Percentiles rank a stretch among this genome's conserved stretches.
Conservation (phyloP, 805 yeast species). For the Starmerella vitae region DNA sequence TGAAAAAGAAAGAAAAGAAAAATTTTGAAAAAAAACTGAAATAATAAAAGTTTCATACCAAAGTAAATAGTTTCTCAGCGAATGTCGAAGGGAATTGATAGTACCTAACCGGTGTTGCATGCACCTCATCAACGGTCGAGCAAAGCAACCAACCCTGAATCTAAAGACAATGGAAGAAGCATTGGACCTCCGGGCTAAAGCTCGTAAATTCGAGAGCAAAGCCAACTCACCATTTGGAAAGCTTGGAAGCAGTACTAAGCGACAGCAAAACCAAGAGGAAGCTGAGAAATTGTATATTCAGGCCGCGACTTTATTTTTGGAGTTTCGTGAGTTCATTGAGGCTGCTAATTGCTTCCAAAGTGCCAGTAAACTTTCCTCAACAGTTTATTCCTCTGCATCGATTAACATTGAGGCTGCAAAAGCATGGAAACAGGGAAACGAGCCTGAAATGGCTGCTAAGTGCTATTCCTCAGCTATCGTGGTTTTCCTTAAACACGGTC, state of each 20-base stretch:
- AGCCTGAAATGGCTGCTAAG: conserved; percentile 7
- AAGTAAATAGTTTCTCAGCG: too few species aligned
- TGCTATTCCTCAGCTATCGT: conserved; percentile 11
- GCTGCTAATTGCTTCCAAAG: conserved; percentile 13
- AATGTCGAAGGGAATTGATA: too few species aligned
- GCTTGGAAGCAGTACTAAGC: conserved; percentile 2
- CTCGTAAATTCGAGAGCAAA: conserved; percentile 5
- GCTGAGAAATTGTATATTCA: conserved; percentile 11
- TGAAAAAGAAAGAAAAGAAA: background rate
- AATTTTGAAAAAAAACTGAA: too few species aligned
- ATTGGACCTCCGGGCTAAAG: conserved; percentile 14
- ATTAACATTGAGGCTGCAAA: conserved; percentile 13
- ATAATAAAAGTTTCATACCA: too few species aligned
- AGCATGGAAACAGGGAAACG: conserved; percentile 11
- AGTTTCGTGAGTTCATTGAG: conserved; percentile 8
- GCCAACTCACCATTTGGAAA: conserved; percentile 3
- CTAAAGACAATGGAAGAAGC: conserved; percentile 19
- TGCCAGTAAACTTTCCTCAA: conserved; percentile 7
- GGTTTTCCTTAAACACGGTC: conserved; percentile 10
- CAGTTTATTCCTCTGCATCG: conserved; percentile 11
- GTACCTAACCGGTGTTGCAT: too few species aligned
- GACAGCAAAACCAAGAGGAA: conserved; percentile 2
- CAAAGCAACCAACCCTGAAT: too few species aligned
- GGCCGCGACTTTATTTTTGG: conserved; percentile 11
- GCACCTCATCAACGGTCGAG: too few species aligned